Evolutionary conservation across 2,329 filamentous ascomycete species (phyloP), one percentile per base, ranked within the genome.

Genomic region (Bertia moriformis): DNA sequence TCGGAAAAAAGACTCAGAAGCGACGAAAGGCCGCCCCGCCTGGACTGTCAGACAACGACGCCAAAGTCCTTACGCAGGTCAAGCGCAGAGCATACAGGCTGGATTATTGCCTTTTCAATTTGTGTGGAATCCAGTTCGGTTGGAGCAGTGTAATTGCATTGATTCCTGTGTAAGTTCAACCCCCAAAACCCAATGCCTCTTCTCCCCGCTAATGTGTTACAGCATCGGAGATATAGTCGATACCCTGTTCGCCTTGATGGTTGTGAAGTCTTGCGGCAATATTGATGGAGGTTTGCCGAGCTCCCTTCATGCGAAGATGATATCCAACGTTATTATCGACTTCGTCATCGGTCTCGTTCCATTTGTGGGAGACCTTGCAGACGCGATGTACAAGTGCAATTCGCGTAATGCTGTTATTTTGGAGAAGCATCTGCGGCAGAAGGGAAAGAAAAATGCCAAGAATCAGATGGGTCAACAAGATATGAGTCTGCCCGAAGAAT

Each of bases 311-410:
- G 17, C 15, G 15, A 35, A 10, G 32, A 35, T 35, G 32, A 35
- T 35, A 15, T 10, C 17, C 10, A 35, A 35, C 15, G 32, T 35
- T 7, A 13, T 35, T 13, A 35, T 35, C 15, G 32, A 35, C 15
- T 35, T 35, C 32, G 32, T 35, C 15, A 35, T 35, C 32, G 32
- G 32, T 35, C 32, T 35, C 12, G 32, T 35, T 7, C 32, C 32
- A 10, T 35, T 35, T 15, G 15, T 35, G 7, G 32, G 32, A 7
- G 32, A 35, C 15, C 12, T 35, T 18, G 32, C 32, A 15, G 32
- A 35, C 32, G 32, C 32, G 7, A 15, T 35, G 15, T 35, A 35
- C 32, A 35, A 35, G 32, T 35, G 32, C 32, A 35, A 35, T 15
- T 10, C 32, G 15, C 10, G 32, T 10, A 35, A 35, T 15, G 32